These are phyloP conservation scores for Hypoxylon fragiforme DNA, from an alignment of 495 filamentous ascomycete genomes.

Conservation along the genomic window DNA sequence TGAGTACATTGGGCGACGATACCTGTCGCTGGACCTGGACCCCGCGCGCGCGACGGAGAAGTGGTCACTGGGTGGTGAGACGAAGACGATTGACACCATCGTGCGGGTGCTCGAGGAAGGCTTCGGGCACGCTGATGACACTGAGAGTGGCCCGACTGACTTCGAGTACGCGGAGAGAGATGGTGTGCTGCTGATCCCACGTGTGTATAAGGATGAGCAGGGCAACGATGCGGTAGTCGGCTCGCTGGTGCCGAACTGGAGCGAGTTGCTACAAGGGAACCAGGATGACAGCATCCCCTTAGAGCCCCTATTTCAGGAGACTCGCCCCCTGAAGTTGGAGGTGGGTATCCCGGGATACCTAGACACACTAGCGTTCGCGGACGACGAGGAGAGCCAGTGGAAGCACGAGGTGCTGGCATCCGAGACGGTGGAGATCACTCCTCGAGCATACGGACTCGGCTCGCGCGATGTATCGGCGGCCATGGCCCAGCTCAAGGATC, in stretches of 20 bases:
- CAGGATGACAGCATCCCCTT: neutral
- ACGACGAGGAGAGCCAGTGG: constrained; percentile 8
- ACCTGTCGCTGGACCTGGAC: constrained; percentile 37
- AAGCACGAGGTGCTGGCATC: too few species aligned
- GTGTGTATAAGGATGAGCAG: constrained; percentile 39
- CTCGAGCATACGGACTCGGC: constrained; percentile 36
- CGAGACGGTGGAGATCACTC: too few species aligned
- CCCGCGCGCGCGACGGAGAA: neutral
- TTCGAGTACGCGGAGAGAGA: constrained; percentile 38
- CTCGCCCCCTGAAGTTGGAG: constrained; percentile 28
- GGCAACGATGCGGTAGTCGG: too few species aligned
- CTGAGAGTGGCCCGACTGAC: constrained; percentile 5
- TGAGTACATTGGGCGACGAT: constrained; percentile 36
- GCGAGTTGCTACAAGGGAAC: neutral
- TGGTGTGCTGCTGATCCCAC: constrained; percentile 31
- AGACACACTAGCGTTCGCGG: constrained; percentile 36
- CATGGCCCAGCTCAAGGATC: constrained; percentile 37
- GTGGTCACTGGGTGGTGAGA: constrained; percentile 20
- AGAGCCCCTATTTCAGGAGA: constrained; percentile 17
- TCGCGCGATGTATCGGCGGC: constrained; percentile 39
- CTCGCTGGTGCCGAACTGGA: too few species aligned
- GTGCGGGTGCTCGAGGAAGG: constrained; percentile 32
- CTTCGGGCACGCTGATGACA: too few species aligned
- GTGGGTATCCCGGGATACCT: constrained; percentile 37
- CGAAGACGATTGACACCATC: too few species aligned